phyloP scores from a whole-genome alignment of 805 yeast species.

The Nakazawaea wyomingensis region DNA sequence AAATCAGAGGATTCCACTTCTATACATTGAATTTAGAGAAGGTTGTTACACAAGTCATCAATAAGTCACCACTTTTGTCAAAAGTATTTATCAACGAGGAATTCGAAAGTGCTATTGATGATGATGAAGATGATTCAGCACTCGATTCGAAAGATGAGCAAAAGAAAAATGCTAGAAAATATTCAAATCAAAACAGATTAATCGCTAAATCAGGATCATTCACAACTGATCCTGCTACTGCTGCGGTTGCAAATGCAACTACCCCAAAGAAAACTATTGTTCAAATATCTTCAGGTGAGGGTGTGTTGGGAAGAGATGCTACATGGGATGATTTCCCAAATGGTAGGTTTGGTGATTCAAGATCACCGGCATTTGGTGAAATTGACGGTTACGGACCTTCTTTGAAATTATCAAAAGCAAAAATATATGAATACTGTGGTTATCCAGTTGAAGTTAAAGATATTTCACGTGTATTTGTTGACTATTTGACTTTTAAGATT shows the following conservation, averaged over 20 bases:
- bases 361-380: constrained; percentile 97
- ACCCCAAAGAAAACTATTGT: constrained; percentile 52
- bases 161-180: constrained; percentile 16
- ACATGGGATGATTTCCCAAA: constrained; percentile 98
- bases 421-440: constrained; percentile 78
- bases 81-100: constrained; percentile 37
- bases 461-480: constrained; percentile 59
- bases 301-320: constrained; percentile 80
- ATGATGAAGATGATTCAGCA: constrained; percentile 33
- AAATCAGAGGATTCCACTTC: constrained; percentile 83
- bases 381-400: constrained; percentile 96
- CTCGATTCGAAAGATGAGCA: constrained; percentile 17
- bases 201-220: constrained; percentile 19
- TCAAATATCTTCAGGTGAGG: constrained; percentile 80
- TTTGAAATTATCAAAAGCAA: constrained; percentile 64
- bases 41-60: constrained; percentile 81
- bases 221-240: constrained; percentile 2
- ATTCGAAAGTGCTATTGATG: constrained; percentile 33
- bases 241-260: not conserved
- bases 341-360: constrained; percentile 91
- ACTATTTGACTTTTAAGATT: constrained; percentile 69
- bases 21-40: constrained; percentile 90
- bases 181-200: constrained; percentile 22
- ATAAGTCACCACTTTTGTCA: constrained; percentile 49
- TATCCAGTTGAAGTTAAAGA: constrained; percentile 57